Evolutionary conservation across 352 stramenopile genomes (phyloP).

Genomic region (Elongisporangium anandrum): DNA sequence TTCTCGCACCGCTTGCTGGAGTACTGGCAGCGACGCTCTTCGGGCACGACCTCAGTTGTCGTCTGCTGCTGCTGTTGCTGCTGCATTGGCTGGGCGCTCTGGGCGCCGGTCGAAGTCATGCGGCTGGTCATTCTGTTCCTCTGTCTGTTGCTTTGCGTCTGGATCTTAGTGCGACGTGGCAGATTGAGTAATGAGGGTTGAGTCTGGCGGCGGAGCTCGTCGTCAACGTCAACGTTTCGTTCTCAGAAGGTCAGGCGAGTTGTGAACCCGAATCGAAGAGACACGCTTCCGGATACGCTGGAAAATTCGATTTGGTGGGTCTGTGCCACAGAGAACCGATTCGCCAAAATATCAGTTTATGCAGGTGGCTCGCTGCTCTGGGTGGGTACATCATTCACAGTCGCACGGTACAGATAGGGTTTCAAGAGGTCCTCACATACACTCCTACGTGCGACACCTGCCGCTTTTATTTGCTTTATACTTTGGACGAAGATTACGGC

Average conservation of each 20-base stretch:
- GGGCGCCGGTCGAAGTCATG: neutral
- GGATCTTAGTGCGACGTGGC: neutral
- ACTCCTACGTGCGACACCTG: neutral
- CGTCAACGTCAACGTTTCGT: neutral
- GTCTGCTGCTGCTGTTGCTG: neutral
- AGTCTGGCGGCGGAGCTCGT: neutral
- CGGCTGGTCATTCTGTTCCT: neutral
- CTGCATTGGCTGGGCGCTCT: neutral
- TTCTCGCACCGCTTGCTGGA: constrained; percentile 65
- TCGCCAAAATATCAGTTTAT: neutral
- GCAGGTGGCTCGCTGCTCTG: neutral
- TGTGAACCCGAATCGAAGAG: neutral
- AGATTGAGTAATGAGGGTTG: neutral
- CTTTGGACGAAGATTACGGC: neutral
- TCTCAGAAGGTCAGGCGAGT: neutral
- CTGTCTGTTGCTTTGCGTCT: neutral
- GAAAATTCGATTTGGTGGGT: neutral
- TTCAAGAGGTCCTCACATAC: neutral
- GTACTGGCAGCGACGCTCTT: constrained; percentile 59
- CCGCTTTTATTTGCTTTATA: neutral
- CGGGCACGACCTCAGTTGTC: constrained; percentile 15
- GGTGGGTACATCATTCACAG: neutral
- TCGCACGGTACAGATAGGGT: neutral
- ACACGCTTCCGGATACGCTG: neutral
- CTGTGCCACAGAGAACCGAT: neutral